phyloP scores from a whole-genome alignment of 2,329 filamentous ascomycete genomes.

The Chaetomium sp. region DNA sequence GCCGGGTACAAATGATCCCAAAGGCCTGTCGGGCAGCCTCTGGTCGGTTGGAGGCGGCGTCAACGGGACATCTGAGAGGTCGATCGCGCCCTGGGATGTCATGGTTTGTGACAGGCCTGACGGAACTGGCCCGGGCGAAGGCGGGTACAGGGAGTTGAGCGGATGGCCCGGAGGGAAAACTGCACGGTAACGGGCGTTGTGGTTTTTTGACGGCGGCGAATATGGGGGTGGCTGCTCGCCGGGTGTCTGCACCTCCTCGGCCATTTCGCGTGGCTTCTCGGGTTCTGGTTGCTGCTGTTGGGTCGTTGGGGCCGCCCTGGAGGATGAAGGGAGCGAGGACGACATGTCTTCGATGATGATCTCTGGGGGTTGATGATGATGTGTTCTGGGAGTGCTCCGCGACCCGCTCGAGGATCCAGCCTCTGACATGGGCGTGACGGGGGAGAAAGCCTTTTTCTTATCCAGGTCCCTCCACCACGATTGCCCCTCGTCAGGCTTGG shows the following conservation, averaged over 20 bases:
- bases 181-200: slow-evolving; percentile 55
- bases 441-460: slow-evolving; percentile 26
- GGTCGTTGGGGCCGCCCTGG: neutral
- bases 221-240: slow-evolving; percentile 58
- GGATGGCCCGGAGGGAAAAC: slow-evolving; percentile 60
- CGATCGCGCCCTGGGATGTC: slow-evolving; percentile 62
- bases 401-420: slow-evolving; percentile 8
- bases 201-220: slow-evolving; percentile 50
- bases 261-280: slow-evolving; percentile 47
- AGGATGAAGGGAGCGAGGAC: slow-evolving; percentile 20
- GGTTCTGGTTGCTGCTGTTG: slow-evolving; percentile 28
- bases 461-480: slow-evolving; percentile 44
- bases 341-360: slow-evolving; percentile 32
- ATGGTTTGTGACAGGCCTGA: slow-evolving; percentile 64
- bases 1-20: slow-evolving; percentile 50
- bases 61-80: slow-evolving; percentile 60
- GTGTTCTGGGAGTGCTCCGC: slow-evolving; percentile 8
- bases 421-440: slow-evolving; percentile 1
- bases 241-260: slow-evolving; percentile 42
- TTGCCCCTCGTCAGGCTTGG: slow-evolving; percentile 38
- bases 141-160: slow-evolving; percentile 51
- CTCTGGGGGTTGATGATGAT: slow-evolving; percentile 23
- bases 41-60: slow-evolving; percentile 40
- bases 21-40: slow-evolving; percentile 47
- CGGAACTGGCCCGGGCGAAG: slow-evolving; percentile 63